Conservation (phyloP, 2,329 filamentous ascomycete species). For the Colletotrichum gloeosporioides region DNA sequence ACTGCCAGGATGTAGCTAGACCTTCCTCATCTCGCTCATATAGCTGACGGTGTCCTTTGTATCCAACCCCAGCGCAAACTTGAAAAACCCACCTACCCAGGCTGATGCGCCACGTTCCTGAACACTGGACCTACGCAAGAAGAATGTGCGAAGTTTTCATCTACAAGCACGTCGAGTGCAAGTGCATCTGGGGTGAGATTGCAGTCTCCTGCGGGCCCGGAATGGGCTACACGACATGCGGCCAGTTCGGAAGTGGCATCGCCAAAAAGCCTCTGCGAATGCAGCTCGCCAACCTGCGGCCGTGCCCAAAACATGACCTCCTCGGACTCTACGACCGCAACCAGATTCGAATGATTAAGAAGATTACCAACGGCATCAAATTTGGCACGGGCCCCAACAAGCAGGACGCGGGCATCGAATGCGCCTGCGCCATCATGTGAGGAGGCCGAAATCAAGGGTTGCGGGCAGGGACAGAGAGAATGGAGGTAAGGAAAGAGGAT, state of each 20-base stretch:
- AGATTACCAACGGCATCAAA: constrained; percentile 48
- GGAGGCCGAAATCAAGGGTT: not conserved
- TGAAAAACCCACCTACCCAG: not conserved
- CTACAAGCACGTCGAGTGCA: constrained; percentile 54
- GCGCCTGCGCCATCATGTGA: constrained; percentile 43
- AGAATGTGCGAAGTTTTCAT: constrained; percentile 55
- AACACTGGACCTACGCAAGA: not conserved
- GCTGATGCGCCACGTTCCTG: not conserved
- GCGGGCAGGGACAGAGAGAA: not conserved
- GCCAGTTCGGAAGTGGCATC: constrained; percentile 33
- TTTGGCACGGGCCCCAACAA: constrained; percentile 51
- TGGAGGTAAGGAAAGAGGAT: not conserved
- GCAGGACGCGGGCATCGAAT: constrained; percentile 41
- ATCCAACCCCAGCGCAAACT: not conserved
- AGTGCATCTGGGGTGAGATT: constrained; percentile 58
- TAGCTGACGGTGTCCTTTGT: not conserved
- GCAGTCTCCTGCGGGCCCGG: constrained; percentile 51
- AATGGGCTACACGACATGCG: constrained; percentile 56
- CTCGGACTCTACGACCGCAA: constrained; percentile 52
- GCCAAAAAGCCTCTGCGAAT: constrained; percentile 40
- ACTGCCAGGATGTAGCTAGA: not conserved
- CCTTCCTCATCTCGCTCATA: not conserved
- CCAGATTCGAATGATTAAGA: constrained; percentile 48
- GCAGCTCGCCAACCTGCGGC: constrained; percentile 39
- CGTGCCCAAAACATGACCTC: constrained; percentile 48